Evolutionary conservation across 305 asterid species (phyloP).

Genomic region (Fraxinus baroniana): DNA sequence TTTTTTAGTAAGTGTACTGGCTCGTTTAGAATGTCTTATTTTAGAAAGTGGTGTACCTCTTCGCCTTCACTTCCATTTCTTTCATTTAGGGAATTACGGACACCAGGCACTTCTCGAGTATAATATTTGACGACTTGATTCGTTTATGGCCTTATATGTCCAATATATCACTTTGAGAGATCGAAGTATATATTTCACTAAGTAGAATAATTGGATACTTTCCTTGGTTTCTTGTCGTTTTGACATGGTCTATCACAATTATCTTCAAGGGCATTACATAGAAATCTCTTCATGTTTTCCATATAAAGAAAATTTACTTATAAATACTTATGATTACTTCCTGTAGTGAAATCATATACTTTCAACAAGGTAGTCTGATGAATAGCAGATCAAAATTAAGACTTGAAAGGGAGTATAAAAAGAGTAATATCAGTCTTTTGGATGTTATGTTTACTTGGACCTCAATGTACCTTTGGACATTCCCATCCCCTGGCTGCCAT

Average conservation of each 20-base stretch:
- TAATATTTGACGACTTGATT: neutral
- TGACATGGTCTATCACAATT: neutral
- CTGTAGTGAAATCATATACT: neutral
- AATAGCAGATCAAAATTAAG: neutral
- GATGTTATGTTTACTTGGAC: neutral
- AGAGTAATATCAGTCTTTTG: conserved; percentile 2
- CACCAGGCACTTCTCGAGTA: neutral
- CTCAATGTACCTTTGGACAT: neutral
- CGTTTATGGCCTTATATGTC: neutral
- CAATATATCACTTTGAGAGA: neutral
- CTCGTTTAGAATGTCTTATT: neutral
- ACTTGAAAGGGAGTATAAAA: neutral
- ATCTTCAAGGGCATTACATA: neutral
- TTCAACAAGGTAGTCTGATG: neutral
- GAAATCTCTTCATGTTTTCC: neutral
- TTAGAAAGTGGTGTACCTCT: neutral
- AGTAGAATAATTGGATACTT: neutral
- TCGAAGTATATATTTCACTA: neutral
- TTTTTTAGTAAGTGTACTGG: neutral
- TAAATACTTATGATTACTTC: neutral
- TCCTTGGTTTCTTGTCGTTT: neutral
- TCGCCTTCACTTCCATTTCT: neutral
- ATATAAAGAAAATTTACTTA: neutral
- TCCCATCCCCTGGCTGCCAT: neutral
- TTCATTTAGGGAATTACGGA: neutral